Percentiles rank a stretch among this genome's conserved stretches.
Conservation (phyloP, 305 asterid species). For the Fraxinus sp. region DNA sequence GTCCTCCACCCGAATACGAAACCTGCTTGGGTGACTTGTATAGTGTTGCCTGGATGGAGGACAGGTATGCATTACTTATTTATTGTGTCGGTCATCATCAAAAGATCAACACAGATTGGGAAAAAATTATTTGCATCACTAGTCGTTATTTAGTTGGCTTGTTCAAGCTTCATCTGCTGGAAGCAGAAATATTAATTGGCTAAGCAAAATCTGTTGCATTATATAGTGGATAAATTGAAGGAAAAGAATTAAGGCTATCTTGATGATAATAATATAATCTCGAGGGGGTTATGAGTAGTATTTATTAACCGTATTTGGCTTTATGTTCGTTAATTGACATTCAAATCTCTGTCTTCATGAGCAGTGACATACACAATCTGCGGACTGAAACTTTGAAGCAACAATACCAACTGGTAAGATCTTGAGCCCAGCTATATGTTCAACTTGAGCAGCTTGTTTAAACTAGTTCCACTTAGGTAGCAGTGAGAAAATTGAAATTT, state of each 20-base stretch:
- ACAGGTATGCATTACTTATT: slow-evolving; percentile 46
- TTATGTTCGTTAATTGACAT: slow-evolving; percentile 4
- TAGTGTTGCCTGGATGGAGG: slow-evolving; percentile 98
- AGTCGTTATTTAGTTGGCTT: background rate
- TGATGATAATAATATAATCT: background rate
- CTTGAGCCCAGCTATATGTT: slow-evolving; percentile 1
- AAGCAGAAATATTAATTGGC: background rate
- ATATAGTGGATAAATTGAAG: background rate
- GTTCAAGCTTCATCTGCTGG: background rate
- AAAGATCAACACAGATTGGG: background rate
- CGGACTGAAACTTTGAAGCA: slow-evolving; percentile 65
- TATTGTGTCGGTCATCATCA: background rate
- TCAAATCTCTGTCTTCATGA: slow-evolving; percentile 19
- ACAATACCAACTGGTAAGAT: slow-evolving; percentile 73
- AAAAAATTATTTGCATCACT: background rate
- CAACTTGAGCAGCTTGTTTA: background rate
- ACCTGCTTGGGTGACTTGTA: slow-evolving; percentile 95
- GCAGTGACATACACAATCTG: slow-evolving; percentile 76
- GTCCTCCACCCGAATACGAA: slow-evolving; percentile 75
- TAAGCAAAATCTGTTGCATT: background rate
- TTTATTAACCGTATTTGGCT: background rate
- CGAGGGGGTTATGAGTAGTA: background rate
- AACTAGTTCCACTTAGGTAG: background rate
- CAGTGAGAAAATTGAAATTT: background rate
- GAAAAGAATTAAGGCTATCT: background rate